Base-by-base conservation (phyloP, 2,329 filamentous ascomycete genomes). In the Xylariaceae sp. region DNA sequence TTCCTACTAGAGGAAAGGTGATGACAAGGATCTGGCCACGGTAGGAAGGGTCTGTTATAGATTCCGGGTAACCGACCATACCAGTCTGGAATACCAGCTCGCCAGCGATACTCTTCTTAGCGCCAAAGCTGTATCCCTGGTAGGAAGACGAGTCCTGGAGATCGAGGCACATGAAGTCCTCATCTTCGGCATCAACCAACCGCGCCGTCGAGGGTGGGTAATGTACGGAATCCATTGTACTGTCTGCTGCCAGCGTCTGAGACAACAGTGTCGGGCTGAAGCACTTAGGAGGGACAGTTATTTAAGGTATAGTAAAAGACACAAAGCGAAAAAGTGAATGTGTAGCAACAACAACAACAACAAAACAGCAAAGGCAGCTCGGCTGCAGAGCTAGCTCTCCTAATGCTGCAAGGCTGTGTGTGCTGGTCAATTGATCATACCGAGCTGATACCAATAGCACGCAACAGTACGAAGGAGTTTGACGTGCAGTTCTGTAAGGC, bases 21-120 rank as follows among this genome's bases (percentile, higher is more conserved):
- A 97, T 86, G 74, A 97, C 92, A 65, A 99, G 83, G 66, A 99
- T 96, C 78, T 99, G 93, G 58, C 90, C 90, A 43, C 89, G 87
- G 75, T 94, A 93, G 43, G 90, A 93, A 63, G 90, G 90, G 70
- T 94, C 90, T 57, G 90, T 93, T 66, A 94, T 82, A 41, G 88
- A 95, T 80, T 99, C 94, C 35, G 94, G 92, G 73, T 99, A 99
- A 70, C 94, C 94, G 66, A 97, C 94, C 92, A 97, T 96, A 75
- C 94, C 94, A 53, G 94, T 99, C 82, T 97, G 93, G 80, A 99
- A 99, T 76, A 99, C 94, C 72, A 99, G 82, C 81, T 99, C 94
- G 73, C 94, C 94, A 63, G 93, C 89, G 69, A 95, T 86, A 78
- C 91, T 96, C 83, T 92, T 96, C 70, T 91, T 82, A 60, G 93